These are phyloP conservation scores for Peronospora destructor DNA, from an alignment of 352 stramenopile species.

Conservation along the genomic window DNA sequence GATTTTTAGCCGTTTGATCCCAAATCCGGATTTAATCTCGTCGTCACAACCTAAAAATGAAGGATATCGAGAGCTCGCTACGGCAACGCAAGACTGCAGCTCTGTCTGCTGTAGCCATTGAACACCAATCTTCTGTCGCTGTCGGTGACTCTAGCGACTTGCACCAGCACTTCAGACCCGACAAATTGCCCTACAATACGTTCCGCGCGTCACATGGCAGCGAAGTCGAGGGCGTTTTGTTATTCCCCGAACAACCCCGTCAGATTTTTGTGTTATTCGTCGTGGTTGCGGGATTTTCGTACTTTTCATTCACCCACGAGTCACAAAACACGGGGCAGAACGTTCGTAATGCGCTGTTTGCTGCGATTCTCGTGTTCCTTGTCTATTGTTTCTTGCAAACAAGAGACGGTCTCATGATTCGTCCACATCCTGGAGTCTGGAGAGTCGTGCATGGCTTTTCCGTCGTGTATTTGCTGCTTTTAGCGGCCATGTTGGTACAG, in stretches of 20 bases:
- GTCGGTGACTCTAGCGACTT: neutral
- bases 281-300: constrained; percentile 54
- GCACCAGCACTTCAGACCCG: constrained; percentile 2
- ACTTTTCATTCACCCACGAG: constrained; percentile 81
- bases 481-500: constrained; percentile 65
- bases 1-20: too few species aligned
- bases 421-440: constrained; percentile 72
- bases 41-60: too few species aligned
- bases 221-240: constrained; percentile 54
- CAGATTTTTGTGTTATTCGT: constrained; percentile 65
- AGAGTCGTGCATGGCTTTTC: constrained; percentile 72
- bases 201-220: constrained; percentile 56
- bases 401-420: constrained; percentile 68
- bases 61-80: constrained; percentile 4
- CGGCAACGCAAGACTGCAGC: constrained; percentile 17
- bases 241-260: constrained; percentile 74
- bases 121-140: neutral
- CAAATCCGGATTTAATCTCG: neutral
- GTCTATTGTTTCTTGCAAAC: constrained; percentile 85
- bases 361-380: constrained; percentile 72
- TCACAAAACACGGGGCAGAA: constrained; percentile 59
- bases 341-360: constrained; percentile 50
- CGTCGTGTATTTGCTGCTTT: constrained; percentile 67
- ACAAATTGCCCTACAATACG: constrained; percentile 40
- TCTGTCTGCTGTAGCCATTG: constrained; percentile 9